Evolutionary conservation across 2,329 filamentous ascomycete species (phyloP), one percentile per base, ranked within the genome.

Genomic region (Colletotrichum sojae): DNA sequence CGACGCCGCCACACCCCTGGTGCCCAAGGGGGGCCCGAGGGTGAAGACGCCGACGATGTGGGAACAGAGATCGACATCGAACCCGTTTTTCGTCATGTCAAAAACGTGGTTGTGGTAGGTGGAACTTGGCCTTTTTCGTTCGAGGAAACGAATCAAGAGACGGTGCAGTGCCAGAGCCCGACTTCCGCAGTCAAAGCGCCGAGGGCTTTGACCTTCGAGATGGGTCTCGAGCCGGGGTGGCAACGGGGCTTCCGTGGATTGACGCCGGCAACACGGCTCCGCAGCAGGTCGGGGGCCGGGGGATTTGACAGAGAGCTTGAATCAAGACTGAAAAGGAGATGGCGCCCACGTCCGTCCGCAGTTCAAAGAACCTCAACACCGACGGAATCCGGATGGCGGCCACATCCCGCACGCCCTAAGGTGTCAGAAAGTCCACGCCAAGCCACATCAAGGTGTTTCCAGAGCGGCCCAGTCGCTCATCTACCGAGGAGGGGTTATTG

Each of bases 171-270:
- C 45, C 49, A 25, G 45, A 46, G 48, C 59, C 48, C 12, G 31
- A 15, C 48, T 31, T 31, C 27, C 27, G 9, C 27, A 31, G 59
- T 62, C 59, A 54, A 54, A 62, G 59, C 59, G 49, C 59, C 59
- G 49, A 31, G 59, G 48, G 58, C 49, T 62, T 53, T 46, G 58
- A 62, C 49, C 20, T 31, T 62, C 48, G n/a, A 18, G 45, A 60
- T 51, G 57, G 57, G 45, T n/a, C 31, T 16, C 15, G 22, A 43
- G 22, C 58, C 48, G 49, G 58, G 58, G 48, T 20, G 16, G 18
- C 25, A 8, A 54, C 39, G 49, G 58, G 58, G 49, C 49, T 62
- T 45, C 36, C 58, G 31, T 40, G 5, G 52, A 6, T 39, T n/a
- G 20, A 45, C 5, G 49, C 49, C 22, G 39, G 39, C 46, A 15